Evolutionary conservation across 2,329 filamentous ascomycete genomes (phyloP), one percentile per base, ranked within the genome.

Genomic region (Claviceps sp.): DNA sequence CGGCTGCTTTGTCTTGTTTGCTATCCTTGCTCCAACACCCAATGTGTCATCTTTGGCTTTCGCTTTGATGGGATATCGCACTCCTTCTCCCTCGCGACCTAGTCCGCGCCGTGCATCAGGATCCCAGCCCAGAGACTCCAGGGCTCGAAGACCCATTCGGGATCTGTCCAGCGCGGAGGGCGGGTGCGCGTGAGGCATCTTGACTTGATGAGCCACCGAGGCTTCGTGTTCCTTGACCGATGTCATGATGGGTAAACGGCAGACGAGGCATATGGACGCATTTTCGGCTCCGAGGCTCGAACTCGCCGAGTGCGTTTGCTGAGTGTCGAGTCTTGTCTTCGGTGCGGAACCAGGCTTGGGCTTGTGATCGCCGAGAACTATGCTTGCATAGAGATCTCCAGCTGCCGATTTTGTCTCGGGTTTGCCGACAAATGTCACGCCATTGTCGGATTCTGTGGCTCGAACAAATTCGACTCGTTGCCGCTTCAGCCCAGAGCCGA

Each of bases 61-160:
- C 1, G 79, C 71, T 63, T 89, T 89, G 56, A 96, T 73, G 1
- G 90, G 90, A 57, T 82, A 83, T 42, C 84, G 74, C 55, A 88
- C 83, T 3, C 90, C 90, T 57, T 85, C 79, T 1, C 85, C 82
- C 2, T 71, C 68, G 10, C 77, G 77, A 0, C 90, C 90, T 0
- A 96, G 73, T 0, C 90, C 90, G 16, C 70, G 66, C 2, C 88
- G 73, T 30, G 80, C 73, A 65, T 90, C 86, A 0, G 85, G 84
- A 59, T 90, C 82, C 81, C 85, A 90, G 30, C 86, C 86, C 54
- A 85, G 77, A 0, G 78, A 73, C 50, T 79, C 72, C 37, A 90
- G 74, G 30, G 85, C 78, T 5, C 76, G 70, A 6, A 89, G 69
- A 0, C 86, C 86, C 73, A 87, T 85, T 46, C 85, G 76, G 4